Base-by-base conservation (phyloP, 129 eudicot species). In the Flaveria trinervia region DNA sequence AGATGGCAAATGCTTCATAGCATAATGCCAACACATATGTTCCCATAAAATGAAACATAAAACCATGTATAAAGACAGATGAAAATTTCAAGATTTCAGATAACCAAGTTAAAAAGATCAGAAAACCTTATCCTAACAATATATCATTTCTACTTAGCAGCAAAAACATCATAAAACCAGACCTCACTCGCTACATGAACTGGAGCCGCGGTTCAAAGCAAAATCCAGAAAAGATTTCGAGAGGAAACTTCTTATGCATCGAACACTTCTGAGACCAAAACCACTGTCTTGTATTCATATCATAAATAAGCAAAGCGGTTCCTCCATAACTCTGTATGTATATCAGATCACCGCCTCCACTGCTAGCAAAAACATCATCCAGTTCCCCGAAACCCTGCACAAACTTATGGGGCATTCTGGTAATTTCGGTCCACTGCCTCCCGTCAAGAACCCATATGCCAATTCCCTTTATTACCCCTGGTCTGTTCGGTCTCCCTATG, bases 261-360 rank as follows among this genome's bases (percentile, higher is more conserved):
- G 69, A 64, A 64, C 89, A 80, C 71, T 57, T 85, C 15, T 71
- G 78, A 12, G 86, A 70, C 89, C 89, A 83, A 41, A 25, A 83
- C 89, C 92, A 88, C 20, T 69, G 64, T 54, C 81, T 78, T n/a
- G 23, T 73, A 11, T 74, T 62, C 87, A 85, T 83, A 54, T 88
- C 89, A 45, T 77, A 85, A 8, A 83, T 80, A 36, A 83, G 84
- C 74, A 88, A 74, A 9, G 78, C 83, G 17, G 84, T 76, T 36
- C 85, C 76, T 30, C 84, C 92, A 81, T 80, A 88, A n/a, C 84
- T 80, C 20, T 88, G 92, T 48, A 88, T 83, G 52, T 85, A 88
- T 18, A 88, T 74, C 64, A 88, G 69, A 71, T 88, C 87, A 30
- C 86, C 89, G 22, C 79, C 67, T 3, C 92, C 92, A 65, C 86